Conservation (phyloP, 2,329 filamentous ascomycete species). For the Botrytis aclada region DNA sequence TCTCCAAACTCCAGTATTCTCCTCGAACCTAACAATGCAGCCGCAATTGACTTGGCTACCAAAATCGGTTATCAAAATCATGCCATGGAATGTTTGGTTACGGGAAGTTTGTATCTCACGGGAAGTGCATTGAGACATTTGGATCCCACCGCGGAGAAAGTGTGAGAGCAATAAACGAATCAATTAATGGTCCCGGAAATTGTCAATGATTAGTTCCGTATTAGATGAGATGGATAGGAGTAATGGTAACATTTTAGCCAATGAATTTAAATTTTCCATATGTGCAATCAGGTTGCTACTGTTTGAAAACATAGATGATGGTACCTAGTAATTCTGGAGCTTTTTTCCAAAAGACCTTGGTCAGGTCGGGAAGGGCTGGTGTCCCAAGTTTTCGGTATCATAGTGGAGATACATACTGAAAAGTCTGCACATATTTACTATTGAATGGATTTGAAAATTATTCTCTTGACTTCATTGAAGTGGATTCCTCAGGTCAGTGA, state of each 20-base stretch:
- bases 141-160: conserved; percentile 1
- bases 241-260: not conserved
- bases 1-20: conserved; percentile 25
- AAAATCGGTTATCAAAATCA: conserved; percentile 34
- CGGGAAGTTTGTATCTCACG: conserved; percentile 59
- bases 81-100: conserved; percentile 45
- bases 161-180: not conserved
- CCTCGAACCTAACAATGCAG: conserved; percentile 51
- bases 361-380: not conserved
- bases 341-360: not conserved
- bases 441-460: not conserved
- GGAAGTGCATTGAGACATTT: conserved; percentile 43
- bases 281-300: not conserved
- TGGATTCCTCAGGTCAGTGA: not conserved
- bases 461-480: too few relatives aligned
- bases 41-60: conserved; percentile 50
- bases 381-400: not conserved
- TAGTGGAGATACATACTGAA: not conserved
- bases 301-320: not conserved
- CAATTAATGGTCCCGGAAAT: too few relatives aligned
- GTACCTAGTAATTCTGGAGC: not conserved
- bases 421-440: not conserved
- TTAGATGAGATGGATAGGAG: not conserved
- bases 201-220: not conserved
- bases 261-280: not conserved